phyloP scores from a whole-genome alignment of 208 protist genomes.

The Zelonia costaricensis region DNA sequence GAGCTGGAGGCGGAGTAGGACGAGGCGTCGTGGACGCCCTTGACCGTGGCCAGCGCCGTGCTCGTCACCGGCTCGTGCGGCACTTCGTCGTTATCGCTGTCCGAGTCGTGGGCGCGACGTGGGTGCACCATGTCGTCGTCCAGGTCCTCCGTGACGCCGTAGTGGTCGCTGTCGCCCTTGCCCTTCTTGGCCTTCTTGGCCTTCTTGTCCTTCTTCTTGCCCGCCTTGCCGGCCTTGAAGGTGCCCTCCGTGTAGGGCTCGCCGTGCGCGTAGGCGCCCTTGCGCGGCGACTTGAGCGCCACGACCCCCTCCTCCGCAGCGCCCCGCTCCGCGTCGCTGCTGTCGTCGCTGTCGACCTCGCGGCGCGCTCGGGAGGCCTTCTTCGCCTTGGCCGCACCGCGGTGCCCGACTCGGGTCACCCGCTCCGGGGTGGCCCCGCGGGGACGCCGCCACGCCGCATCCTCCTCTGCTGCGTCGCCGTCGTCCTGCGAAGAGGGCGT shows the following conservation, averaged over 20 bases:
- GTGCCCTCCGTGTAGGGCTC: slow-evolving; percentile 44
- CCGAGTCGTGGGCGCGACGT: background rate
- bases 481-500: no score
- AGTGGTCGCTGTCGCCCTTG: slow-evolving; percentile 8
- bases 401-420: slow-evolving; percentile 1
- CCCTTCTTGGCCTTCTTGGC: slow-evolving; percentile 7
- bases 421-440: slow-evolving; percentile 25
- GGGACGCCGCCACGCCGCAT: background rate
- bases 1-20: slow-evolving; percentile 7
- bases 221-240: slow-evolving; percentile 10
- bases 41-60: slow-evolving; percentile 8
- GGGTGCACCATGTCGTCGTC: slow-evolving; percentile 5
- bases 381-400: background rate
- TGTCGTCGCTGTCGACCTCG: no score
- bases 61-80: slow-evolving; percentile 36
- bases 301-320: slow-evolving; percentile 1
- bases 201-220: background rate
- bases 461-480: background rate
- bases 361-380: no score
- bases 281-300: background rate
- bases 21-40: background rate
- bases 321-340: slow-evolving; percentile 1
- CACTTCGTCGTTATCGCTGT: slow-evolving; percentile 13
- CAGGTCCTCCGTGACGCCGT: slow-evolving; percentile 9
- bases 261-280: slow-evolving; percentile 10